Evolutionary conservation across 208 protist species (phyloP).

Genomic region (Crithidia expoeki): DNA sequence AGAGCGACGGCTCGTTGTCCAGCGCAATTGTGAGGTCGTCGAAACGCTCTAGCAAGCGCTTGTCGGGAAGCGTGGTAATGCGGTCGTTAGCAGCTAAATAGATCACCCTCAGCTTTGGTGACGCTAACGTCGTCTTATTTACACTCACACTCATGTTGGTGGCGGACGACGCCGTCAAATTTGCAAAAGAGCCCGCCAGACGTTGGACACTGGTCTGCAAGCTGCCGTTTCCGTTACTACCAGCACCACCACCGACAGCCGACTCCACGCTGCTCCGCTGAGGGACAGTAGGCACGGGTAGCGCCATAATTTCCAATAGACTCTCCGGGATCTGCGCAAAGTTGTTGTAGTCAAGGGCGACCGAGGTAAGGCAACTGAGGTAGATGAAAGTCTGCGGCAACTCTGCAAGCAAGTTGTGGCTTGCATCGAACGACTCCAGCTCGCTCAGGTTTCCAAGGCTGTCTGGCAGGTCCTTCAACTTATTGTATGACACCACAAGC

Average conservation of each 20-base stretch:
- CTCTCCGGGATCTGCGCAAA: slow-evolving; percentile 69
- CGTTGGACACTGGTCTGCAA: slow-evolving; percentile 15
- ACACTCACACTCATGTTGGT: slow-evolving; percentile 12
- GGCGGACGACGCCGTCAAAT: slow-evolving; percentile 13
- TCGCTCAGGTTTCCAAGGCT: slow-evolving; percentile 66
- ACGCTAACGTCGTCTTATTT: slow-evolving; percentile 22
- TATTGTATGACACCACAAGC: slow-evolving; percentile 82
- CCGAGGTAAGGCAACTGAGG: slow-evolving; percentile 48
- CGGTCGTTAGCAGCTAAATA: slow-evolving; percentile 80
- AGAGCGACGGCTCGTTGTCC: slow-evolving; percentile 89
- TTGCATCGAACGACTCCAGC: slow-evolving; percentile 78
- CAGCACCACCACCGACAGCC: neutral
- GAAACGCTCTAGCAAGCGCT: slow-evolving; percentile 49
- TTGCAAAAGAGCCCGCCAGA: slow-evolving; percentile 14
- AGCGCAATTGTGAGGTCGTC: slow-evolving; percentile 68
- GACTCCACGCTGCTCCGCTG: slow-evolving; percentile 7
- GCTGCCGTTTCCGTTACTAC: neutral
- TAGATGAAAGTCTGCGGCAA: slow-evolving; percentile 80
- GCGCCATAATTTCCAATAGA: slow-evolving; percentile 61
- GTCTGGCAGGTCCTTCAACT: slow-evolving; percentile 72
- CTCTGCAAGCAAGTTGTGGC: slow-evolving; percentile 72
- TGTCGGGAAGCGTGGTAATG: slow-evolving; percentile 57
- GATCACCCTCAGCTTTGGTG: slow-evolving; percentile 65
- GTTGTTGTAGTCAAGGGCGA: slow-evolving; percentile 87
- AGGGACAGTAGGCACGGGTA: neutral